These are phyloP conservation scores for Thozetella sp. DNA, from an alignment of 495 filamentous ascomycete species.

Conservation along the genomic window DNA sequence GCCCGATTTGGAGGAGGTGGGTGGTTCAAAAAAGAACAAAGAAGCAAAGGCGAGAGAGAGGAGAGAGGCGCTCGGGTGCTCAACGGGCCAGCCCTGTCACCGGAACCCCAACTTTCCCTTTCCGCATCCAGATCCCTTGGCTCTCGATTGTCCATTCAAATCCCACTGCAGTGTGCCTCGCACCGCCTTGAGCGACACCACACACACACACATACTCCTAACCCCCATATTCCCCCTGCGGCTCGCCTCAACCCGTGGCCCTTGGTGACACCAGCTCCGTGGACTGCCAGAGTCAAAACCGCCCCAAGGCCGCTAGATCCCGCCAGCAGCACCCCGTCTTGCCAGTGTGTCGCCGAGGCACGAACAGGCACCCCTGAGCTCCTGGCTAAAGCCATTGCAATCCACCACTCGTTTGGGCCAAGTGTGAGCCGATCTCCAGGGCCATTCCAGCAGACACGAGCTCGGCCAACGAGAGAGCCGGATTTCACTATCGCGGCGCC, in stretches of 20 bases:
- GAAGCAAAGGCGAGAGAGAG: not conserved
- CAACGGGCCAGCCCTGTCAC: not conserved
- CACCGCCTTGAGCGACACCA: not conserved
- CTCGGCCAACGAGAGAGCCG: not conserved
- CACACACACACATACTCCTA: too few species aligned
- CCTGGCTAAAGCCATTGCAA: not conserved
- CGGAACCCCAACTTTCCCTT: constrained; percentile 3
- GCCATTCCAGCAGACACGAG: not conserved
- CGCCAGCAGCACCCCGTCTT: too few species aligned
- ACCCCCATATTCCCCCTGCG: not conserved
- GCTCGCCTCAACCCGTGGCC: not conserved
- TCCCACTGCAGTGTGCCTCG: not conserved
- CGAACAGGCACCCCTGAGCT: constrained; percentile 1
- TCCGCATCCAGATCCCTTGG: not conserved
- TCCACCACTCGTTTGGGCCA: not conserved
- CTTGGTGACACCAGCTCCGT: not conserved
- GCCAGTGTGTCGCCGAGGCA: not conserved
- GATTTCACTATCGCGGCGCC: not conserved
- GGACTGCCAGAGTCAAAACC: not conserved
- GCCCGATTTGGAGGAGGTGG: too few species aligned
- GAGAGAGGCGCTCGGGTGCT: not conserved
- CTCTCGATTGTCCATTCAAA: constrained; percentile 3
- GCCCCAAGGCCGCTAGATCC: not conserved
- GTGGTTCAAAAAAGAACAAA: too few species aligned
- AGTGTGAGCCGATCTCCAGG: not conserved